Base-by-base conservation (phyloP, 2,329 filamentous ascomycete genomes). In the Cladorrhinum sp. region DNA sequence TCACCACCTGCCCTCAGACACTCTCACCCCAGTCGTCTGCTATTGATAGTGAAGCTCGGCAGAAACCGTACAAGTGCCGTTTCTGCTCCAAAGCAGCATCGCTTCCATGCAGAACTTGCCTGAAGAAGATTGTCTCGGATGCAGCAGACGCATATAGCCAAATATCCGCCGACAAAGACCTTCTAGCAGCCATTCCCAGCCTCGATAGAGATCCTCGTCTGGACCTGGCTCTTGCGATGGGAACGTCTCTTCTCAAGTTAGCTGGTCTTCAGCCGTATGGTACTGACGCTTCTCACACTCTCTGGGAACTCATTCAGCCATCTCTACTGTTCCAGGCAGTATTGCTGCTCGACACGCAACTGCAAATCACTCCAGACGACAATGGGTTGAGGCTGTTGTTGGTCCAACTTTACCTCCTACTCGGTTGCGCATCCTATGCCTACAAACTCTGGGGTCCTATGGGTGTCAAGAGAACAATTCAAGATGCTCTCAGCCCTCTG, bases 381-480 rank as follows among this genome's bases (percentile, higher is more conserved):
- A 75, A 76, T 53, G 72, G 77, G 0, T 72, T 83, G 2, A 77
- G 78, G 2, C 72, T 86, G 3, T 63, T 85, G 0, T 73, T 86
- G 0, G 74, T 82, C 1, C 80, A 82, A 58, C 67, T 85, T 2
- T 81, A 83, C 55, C 71, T 84, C 9, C 69, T 79, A 2, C 71
- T 85, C 6, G 83, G 83, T 7, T 81, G 79, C 12, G 76, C 76
- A 0, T 74, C 78, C 1, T 75, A 76, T 18, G 80, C 80, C 0
- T 73, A 77, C 23, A 69, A 78, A 32, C 70, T 82, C 1, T 85
- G 82, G 81, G 73, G 76, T 10, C 75, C 75, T 0, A 74, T 85
- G 9, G 81, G 78, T 2, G 78, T 86, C 1, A 86, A 86, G 70
- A 78, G 83, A 22, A 82, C 81, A 0, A 81, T 85, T 25, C 78